Evolutionary conservation across 1,139 yeast species (phyloP), one percentile per base, ranked within the genome.

Genomic region (Tardiomyces depauwii): DNA sequence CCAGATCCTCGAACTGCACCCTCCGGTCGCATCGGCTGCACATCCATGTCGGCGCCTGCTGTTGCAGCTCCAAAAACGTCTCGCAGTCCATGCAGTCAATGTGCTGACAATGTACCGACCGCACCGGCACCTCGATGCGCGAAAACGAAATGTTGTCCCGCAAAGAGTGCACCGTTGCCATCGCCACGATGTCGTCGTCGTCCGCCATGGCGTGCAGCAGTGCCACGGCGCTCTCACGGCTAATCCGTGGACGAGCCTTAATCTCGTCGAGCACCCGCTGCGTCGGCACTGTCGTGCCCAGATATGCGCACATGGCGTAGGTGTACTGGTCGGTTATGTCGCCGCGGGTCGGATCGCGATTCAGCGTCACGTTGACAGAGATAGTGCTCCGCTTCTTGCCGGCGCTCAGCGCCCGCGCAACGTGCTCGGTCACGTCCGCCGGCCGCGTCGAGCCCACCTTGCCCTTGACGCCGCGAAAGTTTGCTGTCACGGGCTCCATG

Each of bases 21-120:
- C 47, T 45, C n/a, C 55, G 56, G 49, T 63, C 62, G 51, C 74
- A 70, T 1, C 68, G 53, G 0, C 73, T 70, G 47, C 74, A 70
- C 19, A 52, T 52, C 74, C 74, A 71, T 1, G 70, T 64, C n/a
- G 69, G 63, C 0, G 68, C 71, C 49, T 67, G 72, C 47, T 60
- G 55, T 52, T 70, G 73, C 42, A 70, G 55, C 54, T 57, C 59
- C 28, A 71, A 46, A 49, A 59, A 70, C 1, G 68, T 57, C 27
- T 50, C 51, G 3, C 68, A 69, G 44, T 71, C 74, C 43, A 69
- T 61, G 49, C 74, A 68, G 45, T 68, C 72, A 21, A 69, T 56
- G 51, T 70, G 74, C 16, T 50, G 50, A 49, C 74, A 70, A 18
- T 45, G 48, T n/a, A 54, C 49, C 1, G 72, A 63, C 18, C 73